A percentile compares a stretch with the other conserved stretches of the same genome.
Evolutionary conservation across 2,329 filamentous ascomycete species (phyloP).

Genomic region (Mycosphaerella sp.): DNA sequence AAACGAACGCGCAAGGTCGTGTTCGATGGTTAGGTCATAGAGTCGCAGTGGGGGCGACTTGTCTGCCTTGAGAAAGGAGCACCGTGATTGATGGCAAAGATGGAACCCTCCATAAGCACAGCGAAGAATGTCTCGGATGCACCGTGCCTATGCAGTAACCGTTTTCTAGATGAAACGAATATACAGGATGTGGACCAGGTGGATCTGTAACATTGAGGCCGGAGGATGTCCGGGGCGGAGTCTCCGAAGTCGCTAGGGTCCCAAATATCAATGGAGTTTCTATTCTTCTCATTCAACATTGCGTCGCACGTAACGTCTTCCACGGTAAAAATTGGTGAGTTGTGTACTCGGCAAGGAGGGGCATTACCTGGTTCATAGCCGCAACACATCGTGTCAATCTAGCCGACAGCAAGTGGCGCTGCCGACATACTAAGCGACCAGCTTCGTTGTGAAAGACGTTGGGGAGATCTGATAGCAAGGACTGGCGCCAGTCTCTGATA

Average conservation of each 20-base stretch:
- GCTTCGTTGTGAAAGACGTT: too few relatives aligned
- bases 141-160: conserved; percentile 1
- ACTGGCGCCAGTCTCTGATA: too few relatives aligned
- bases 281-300: too few relatives aligned
- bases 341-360: too few relatives aligned
- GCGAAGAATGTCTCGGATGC: conserved; percentile 4
- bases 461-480: too few relatives aligned
- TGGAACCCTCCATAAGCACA: not conserved
- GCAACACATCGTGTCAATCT: too few relatives aligned
- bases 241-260: conserved; percentile 1
- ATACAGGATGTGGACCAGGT: not conserved
- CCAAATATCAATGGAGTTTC: too few relatives aligned
- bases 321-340: too few relatives aligned
- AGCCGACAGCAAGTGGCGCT: too few relatives aligned
- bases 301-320: too few relatives aligned
- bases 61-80: not conserved
- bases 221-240: not conserved
- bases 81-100: not conserved
- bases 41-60: not conserved
- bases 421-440: too few relatives aligned
- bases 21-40: not conserved
- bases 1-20: not conserved
- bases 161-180: conserved; percentile 8
- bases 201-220: not conserved
- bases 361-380: too few relatives aligned